These are phyloP conservation scores for Lachnellula suecica DNA, from an alignment of 2,329 filamentous ascomycete species.

Conservation along the genomic window DNA sequence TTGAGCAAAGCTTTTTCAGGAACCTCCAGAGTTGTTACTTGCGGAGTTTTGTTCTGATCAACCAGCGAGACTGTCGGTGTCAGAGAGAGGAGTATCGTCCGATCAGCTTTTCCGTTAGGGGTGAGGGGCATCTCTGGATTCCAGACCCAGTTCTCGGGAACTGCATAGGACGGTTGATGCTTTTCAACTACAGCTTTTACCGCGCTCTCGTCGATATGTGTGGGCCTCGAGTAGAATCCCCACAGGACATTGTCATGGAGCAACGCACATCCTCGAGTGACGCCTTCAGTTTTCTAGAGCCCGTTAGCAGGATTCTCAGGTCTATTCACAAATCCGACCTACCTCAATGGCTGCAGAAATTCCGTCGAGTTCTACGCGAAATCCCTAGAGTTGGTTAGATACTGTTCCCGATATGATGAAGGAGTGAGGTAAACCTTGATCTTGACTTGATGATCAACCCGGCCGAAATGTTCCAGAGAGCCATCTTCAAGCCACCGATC, in stretches of 20 bases:
- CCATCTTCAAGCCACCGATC: conserved; percentile 54
- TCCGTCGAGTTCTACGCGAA: conserved; percentile 60
- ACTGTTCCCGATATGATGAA: neutral
- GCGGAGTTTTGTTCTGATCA: neutral
- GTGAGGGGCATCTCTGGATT: conserved; percentile 48
- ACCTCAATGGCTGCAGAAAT: conserved; percentile 49
- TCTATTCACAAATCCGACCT: conserved; percentile 13
- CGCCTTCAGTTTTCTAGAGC: conserved; percentile 33
- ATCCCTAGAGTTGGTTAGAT: conserved; percentile 39
- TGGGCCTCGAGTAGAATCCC: conserved; percentile 44
- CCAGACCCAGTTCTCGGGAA: conserved; percentile 46
- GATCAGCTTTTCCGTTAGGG: conserved; percentile 57
- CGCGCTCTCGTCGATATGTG: conserved; percentile 30
- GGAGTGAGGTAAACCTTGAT: conserved; percentile 43
- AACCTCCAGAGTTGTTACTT: neutral
- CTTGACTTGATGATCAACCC: conserved; percentile 62
- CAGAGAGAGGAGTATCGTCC: conserved; percentile 38
- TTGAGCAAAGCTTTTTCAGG: neutral
- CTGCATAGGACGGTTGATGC: conserved; percentile 54
- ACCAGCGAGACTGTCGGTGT: neutral
- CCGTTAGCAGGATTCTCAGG: neutral
- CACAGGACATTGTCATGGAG: conserved; percentile 48
- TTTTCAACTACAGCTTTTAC: conserved; percentile 14
- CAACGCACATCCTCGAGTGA: conserved; percentile 48
- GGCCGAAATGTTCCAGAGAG: conserved; percentile 52